Conservation (phyloP, 1,139 yeast genomes). For the Yamadazyma mexicana region DNA sequence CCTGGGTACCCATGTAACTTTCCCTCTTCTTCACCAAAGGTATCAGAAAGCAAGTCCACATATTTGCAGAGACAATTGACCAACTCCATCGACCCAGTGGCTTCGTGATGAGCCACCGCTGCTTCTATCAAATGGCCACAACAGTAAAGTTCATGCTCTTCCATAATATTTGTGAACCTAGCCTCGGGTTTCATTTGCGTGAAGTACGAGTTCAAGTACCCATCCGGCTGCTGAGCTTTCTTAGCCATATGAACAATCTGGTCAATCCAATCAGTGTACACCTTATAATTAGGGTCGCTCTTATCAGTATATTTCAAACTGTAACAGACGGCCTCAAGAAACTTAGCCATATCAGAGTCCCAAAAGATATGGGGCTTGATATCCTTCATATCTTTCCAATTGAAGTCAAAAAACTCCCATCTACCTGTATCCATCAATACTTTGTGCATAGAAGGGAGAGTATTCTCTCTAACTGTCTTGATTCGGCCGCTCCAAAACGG, state of each 20-base stretch:
- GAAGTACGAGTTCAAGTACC: constrained; percentile 22
- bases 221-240: constrained; percentile 23
- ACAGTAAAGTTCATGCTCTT: constrained; percentile 22
- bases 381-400: constrained; percentile 14
- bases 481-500: constrained; percentile 19
- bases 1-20: constrained; percentile 23
- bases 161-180: constrained; percentile 18
- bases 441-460: constrained; percentile 22
- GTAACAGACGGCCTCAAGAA: constrained; percentile 21
- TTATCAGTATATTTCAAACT: constrained; percentile 17
- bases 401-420: constrained; percentile 21
- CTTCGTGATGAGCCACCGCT: constrained; percentile 21
- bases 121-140: constrained; percentile 24
- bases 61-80: constrained; percentile 18
- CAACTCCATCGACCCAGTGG: constrained; percentile 17
- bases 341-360: constrained; percentile 26
- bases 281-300: constrained; percentile 9
- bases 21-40: constrained; percentile 18
- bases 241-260: constrained; percentile 18
- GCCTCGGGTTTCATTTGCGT: constrained; percentile 20
- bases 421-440: constrained; percentile 21
- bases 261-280: constrained; percentile 17
- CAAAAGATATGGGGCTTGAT: constrained; percentile 22
- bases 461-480: constrained; percentile 17
- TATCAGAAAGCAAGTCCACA: constrained; percentile 16